These are phyloP conservation scores for Boletus subparvulus DNA, from an alignment of 768 basidiomycete genomes.

Conservation along the genomic window DNA sequence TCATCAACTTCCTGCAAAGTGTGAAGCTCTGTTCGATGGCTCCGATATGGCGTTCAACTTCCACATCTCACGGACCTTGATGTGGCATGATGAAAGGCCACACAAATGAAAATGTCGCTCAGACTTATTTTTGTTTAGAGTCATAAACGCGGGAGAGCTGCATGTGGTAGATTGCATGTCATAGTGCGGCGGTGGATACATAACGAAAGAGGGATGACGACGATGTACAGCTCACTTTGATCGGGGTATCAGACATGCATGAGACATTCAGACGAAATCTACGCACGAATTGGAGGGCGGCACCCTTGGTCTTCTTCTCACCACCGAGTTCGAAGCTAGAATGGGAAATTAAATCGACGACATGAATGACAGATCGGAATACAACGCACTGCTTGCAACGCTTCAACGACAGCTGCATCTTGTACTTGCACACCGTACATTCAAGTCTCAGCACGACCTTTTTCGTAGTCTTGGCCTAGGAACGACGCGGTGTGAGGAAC, in stretches of 20 bases:
- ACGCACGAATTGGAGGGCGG: slow-evolving; percentile 91
- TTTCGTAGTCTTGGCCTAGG: slow-evolving; percentile 95
- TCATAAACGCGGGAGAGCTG: slow-evolving; percentile 20
- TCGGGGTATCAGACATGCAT: not conserved
- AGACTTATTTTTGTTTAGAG: slow-evolving; percentile 43
- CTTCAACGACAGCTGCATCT: slow-evolving; percentile 94
- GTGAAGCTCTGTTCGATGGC: slow-evolving; percentile 64
- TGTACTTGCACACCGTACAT: slow-evolving; percentile 98
- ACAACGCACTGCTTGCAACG: slow-evolving; percentile 96
- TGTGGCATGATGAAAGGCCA: slow-evolving; percentile 74
- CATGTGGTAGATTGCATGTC: slow-evolving; percentile 29
- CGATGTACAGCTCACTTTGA: slow-evolving; percentile 22
- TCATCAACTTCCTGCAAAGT: not conserved
- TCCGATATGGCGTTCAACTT: slow-evolving; percentile 67
- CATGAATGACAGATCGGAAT: not conserved
- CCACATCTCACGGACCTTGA: slow-evolving; percentile 69
- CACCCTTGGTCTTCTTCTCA: slow-evolving; percentile 99
- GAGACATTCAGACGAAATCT: not conserved
- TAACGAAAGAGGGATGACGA: slow-evolving; percentile 17
- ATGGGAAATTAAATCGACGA: not conserved
- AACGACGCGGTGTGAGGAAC: not conserved
- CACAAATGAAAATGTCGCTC: slow-evolving; percentile 67
- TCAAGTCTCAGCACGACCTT: slow-evolving; percentile 98
- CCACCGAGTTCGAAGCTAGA: slow-evolving; percentile 96
- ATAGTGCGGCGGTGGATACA: slow-evolving; percentile 27